These are phyloP conservation scores for Pichia californica DNA, from an alignment of 805 yeast genomes.

Conservation along the genomic window DNA sequence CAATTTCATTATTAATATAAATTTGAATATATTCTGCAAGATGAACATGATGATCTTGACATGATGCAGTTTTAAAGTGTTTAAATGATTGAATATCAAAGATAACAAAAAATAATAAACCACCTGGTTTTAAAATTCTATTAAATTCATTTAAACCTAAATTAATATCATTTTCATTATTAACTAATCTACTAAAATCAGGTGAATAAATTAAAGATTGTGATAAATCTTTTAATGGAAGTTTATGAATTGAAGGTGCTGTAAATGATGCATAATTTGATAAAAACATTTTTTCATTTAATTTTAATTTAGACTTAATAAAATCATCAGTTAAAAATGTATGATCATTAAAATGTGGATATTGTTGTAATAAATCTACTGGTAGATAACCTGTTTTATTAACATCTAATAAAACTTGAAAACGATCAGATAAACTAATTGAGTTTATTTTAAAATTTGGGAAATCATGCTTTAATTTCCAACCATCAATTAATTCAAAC, in stretches of 20 bases:
- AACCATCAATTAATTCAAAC: slow-evolving; percentile 29
- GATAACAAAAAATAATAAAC: slow-evolving; percentile 24
- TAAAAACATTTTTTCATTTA: slow-evolving; percentile 22
- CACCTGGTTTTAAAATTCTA: slow-evolving; percentile 27
- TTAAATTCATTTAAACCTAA: slow-evolving; percentile 23
- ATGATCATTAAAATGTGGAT: slow-evolving; percentile 20
- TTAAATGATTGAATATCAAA: slow-evolving; percentile 21
- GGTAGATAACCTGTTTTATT: slow-evolving; percentile 20
- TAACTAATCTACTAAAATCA: slow-evolving; percentile 20
- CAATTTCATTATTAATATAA: slow-evolving; percentile 3
- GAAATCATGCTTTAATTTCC: slow-evolving; percentile 28
- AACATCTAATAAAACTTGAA: slow-evolving; percentile 20
- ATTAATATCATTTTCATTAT: slow-evolving; percentile 15
- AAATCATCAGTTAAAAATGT: slow-evolving; percentile 18
- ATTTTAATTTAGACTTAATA: slow-evolving; percentile 15
- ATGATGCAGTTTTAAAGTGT: slow-evolving; percentile 2
- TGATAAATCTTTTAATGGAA: slow-evolving; percentile 25
- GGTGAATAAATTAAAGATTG: slow-evolving; percentile 26
- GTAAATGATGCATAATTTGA: slow-evolving; percentile 29
- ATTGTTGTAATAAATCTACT: slow-evolving; percentile 9
- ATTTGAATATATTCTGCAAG: slow-evolving; percentile 8
- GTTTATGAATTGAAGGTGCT: slow-evolving; percentile 16
- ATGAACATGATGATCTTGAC: slow-evolving; percentile 1
- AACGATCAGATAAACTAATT: slow-evolving; percentile 20
- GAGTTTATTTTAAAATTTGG: slow-evolving; percentile 23